Evolutionary conservation across 1,139 yeast genomes (phyloP).

Genomic region (Blastobotrys indianensis): DNA sequence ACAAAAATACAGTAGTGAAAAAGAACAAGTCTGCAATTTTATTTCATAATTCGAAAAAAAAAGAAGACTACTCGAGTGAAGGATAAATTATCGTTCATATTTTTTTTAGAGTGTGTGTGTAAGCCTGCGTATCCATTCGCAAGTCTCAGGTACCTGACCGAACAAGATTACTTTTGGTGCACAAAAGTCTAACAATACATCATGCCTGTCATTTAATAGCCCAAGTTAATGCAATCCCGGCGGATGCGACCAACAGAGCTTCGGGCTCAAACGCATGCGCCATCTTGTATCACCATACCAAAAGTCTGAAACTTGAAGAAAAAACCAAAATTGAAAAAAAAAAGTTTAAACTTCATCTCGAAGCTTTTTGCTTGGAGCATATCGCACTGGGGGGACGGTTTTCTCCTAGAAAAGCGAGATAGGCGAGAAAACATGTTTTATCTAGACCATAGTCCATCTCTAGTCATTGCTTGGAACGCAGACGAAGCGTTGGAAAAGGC

Average conservation of each 20-base stretch:
- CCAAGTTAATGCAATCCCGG: too few relatives aligned
- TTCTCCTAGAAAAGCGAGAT: not conserved
- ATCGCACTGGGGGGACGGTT: too few relatives aligned
- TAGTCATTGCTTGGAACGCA: conserved; percentile 42
- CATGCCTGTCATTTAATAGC: too few relatives aligned
- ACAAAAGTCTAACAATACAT: too few relatives aligned
- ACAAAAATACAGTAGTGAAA: not conserved
- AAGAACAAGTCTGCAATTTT: not conserved
- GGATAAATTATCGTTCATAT: not conserved
- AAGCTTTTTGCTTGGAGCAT: too few relatives aligned
- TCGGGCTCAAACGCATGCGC: too few relatives aligned
- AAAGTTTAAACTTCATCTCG: not conserved
- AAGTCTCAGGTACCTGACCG: not conserved
- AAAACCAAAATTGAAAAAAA: not conserved
- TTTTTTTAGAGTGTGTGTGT: not conserved
- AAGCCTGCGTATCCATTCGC: too few relatives aligned
- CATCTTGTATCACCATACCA: not conserved
- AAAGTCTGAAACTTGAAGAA: not conserved
- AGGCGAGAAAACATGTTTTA: not conserved
- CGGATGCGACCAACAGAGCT: too few relatives aligned
- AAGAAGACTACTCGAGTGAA: not conserved
- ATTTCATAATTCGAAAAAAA: not conserved
- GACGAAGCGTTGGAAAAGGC: conserved; percentile 37
- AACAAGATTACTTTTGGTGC: not conserved
- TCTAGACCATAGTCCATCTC: conserved; percentile 34